Conservation (phyloP, 202 grass and related monocot species). For the Thinopyrum obtusiflorum region DNA sequence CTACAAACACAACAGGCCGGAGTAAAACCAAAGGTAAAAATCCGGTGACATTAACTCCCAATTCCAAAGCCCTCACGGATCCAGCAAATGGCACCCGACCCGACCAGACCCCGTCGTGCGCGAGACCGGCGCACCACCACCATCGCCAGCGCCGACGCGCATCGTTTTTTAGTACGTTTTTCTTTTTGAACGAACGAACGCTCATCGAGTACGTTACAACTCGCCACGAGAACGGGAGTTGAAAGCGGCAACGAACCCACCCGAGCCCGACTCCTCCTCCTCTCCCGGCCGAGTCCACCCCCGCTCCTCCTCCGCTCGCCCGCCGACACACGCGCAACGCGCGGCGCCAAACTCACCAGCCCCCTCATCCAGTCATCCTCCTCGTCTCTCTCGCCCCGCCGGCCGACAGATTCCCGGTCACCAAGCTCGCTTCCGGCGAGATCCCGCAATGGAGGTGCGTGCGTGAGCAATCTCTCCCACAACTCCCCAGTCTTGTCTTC, state of each 20-base stretch:
- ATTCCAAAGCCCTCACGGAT: no score
- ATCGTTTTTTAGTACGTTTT: not conserved
- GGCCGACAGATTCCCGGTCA: not conserved
- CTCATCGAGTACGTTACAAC: conserved; percentile 1
- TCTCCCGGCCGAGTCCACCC: not conserved
- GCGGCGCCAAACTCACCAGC: conserved; percentile 17
- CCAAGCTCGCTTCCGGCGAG: not conserved
- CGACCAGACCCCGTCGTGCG: not conserved
- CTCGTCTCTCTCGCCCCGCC: not conserved
- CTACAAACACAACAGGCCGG: not conserved
- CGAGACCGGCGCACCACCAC: not conserved
- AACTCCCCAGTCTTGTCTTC: no score
- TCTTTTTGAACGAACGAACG: no score
- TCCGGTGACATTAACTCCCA: no score
- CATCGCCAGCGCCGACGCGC: not conserved
- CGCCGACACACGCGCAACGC: conserved; percentile 19
- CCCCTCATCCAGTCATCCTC: not conserved
- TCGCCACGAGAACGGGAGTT: not conserved
- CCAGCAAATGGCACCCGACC: no score
- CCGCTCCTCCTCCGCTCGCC: conserved; percentile 1
- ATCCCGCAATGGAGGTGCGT: conserved; percentile 55
- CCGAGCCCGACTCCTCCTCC: not conserved
- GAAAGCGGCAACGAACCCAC: not conserved
- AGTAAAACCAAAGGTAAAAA: no score
- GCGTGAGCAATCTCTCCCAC: not conserved